These are phyloP conservation scores for Globisporangium solare DNA, from an alignment of 352 stramenopile genomes.

Conservation along the genomic window DNA sequence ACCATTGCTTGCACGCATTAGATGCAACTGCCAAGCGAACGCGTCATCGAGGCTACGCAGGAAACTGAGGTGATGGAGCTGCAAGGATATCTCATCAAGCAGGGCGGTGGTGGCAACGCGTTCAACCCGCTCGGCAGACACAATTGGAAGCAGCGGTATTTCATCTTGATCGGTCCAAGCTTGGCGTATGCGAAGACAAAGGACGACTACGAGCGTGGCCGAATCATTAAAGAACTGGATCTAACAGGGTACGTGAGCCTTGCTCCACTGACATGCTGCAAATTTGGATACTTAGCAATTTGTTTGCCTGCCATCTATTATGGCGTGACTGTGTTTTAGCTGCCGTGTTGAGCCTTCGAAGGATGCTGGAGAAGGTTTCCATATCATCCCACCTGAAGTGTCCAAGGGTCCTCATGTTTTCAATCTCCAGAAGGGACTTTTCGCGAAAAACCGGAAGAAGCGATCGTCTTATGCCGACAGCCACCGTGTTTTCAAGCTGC, in stretches of 20 bases:
- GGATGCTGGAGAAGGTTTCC: conserved; percentile 78
- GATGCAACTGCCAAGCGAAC: conserved; percentile 73
- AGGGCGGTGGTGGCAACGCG: conserved; percentile 70
- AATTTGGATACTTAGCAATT: background rate
- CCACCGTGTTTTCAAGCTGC: conserved; percentile 77
- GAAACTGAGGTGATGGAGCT: conserved; percentile 57
- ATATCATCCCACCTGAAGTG: conserved; percentile 58
- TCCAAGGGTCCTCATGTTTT: conserved; percentile 65
- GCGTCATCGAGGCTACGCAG: conserved; percentile 75
- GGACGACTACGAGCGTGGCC: conserved; percentile 83
- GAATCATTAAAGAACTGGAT: conserved; percentile 83
- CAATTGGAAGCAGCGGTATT: conserved; percentile 89
- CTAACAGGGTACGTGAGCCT: conserved; percentile 53
- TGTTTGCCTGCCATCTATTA: background rate
- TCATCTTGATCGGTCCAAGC: conserved; percentile 66
- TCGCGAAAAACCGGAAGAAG: conserved; percentile 81
- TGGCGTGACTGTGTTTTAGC: conserved; percentile 16
- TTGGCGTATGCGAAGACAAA: conserved; percentile 84
- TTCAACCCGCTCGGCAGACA: conserved; percentile 75
- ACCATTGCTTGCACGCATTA: conserved; percentile 8
- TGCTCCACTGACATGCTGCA: background rate
- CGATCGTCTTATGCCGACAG: conserved; percentile 63
- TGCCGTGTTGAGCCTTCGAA: conserved; percentile 68
- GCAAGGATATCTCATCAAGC: conserved; percentile 86
- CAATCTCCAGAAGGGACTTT: conserved; percentile 66